phyloP scores from a whole-genome alignment of 345 rosid species.

The Geranium rotundifolium region DNA sequence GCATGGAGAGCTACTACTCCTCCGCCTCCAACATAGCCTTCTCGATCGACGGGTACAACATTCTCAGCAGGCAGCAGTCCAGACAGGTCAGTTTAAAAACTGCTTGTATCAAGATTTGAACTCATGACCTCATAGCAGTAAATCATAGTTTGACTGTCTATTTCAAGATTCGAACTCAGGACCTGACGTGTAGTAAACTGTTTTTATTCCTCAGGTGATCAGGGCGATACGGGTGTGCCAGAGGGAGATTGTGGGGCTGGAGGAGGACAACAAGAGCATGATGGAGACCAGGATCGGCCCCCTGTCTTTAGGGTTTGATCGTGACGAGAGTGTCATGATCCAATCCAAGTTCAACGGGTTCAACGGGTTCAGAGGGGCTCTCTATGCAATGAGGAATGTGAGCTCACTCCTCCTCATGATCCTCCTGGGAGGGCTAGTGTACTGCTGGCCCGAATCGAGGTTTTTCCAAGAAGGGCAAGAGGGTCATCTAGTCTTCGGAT shows the following conservation, averaged over 20 bases:
- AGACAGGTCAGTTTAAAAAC: slow-evolving; percentile 32
- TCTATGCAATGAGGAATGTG: slow-evolving; percentile 63
- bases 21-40: slow-evolving; percentile 29
- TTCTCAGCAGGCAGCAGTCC: slow-evolving; percentile 21
- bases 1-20: slow-evolving; percentile 28
- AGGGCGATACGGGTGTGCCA: slow-evolving; percentile 33
- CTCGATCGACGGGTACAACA: slow-evolving; percentile 21
- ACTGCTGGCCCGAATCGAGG: slow-evolving; percentile 29
- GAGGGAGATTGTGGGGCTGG: slow-evolving; percentile 30
- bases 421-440: slow-evolving; percentile 49
- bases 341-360: slow-evolving; percentile 51
- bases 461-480: slow-evolving; percentile 16
- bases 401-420: slow-evolving; percentile 57
- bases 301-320: slow-evolving; percentile 20
- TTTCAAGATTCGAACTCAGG: too few species aligned
- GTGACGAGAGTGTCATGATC: slow-evolving; percentile 1
- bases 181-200: too few species aligned
- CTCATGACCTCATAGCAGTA: too few species aligned
- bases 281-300: slow-evolving; percentile 22
- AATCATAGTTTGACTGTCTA: too few species aligned
- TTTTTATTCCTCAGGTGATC: slow-evolving; percentile 16
- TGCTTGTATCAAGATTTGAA: too few species aligned
- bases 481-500: slow-evolving; percentile 22
- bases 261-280: slow-evolving; percentile 33
- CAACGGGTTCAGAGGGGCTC: slow-evolving; percentile 72